These are phyloP conservation scores for Parastagonospora avenae DNA, from an alignment of 2,329 filamentous ascomycete species.

Conservation along the genomic window DNA sequence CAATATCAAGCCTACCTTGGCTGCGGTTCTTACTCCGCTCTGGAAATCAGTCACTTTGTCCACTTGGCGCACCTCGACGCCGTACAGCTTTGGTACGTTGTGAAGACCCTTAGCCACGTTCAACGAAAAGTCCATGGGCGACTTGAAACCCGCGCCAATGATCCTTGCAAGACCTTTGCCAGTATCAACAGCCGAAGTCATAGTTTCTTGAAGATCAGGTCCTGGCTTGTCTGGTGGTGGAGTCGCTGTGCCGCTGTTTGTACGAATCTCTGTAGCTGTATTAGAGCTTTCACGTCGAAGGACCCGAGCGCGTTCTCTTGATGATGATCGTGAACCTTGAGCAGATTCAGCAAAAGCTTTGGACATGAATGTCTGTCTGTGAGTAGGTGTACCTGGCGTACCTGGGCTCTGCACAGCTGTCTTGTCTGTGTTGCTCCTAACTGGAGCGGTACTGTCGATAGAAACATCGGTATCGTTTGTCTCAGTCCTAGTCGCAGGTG, in stretches of 20 bases:
- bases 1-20: constrained; percentile 58
- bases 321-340: constrained; percentile 34
- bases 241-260: constrained; percentile 23
- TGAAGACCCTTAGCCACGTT: constrained; percentile 85
- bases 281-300: constrained; percentile 21
- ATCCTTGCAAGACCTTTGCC: constrained; percentile 73
- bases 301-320: constrained; percentile 23
- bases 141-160: constrained; percentile 74
- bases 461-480: constrained; percentile 20
- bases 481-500: constrained; percentile 14
- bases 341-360: constrained; percentile 39
- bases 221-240: constrained; percentile 1
- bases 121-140: constrained; percentile 83
- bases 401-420: constrained; percentile 12
- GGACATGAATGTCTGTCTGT: constrained; percentile 38
- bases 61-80: constrained; percentile 77
- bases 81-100: constrained; percentile 84
- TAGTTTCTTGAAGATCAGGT: constrained; percentile 16
- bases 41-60: constrained; percentile 79
- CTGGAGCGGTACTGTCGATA: constrained; percentile 18
- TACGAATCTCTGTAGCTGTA: constrained; percentile 21
- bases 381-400: constrained; percentile 26
- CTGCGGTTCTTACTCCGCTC: constrained; percentile 77
- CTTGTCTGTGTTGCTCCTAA: constrained; percentile 12
- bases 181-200: constrained; percentile 67